Evolutionary conservation across 768 basidiomycete genomes (phyloP), one percentile per base, ranked within the genome.

Genomic region (Coprinellus micaceus): DNA sequence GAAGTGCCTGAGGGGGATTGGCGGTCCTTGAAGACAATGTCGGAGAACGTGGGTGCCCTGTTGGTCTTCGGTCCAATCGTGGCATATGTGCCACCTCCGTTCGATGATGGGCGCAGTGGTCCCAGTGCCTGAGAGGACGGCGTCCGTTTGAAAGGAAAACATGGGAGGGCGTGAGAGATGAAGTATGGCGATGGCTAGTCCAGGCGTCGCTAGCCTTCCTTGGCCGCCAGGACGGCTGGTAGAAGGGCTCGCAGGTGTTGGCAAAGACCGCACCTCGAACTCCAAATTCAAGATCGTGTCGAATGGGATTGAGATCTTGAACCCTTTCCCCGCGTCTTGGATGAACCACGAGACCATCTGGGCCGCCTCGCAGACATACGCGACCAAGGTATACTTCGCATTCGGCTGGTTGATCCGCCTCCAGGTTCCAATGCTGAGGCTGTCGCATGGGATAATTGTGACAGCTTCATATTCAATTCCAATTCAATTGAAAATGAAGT

Each of bases 271-370:
- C 54, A 82, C 77, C 24, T 76, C 71, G 67, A 88, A 85, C 51
- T 81, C 77, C 4, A 83, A 78, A 28, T 83, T 75, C 19, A 77
- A 61, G 58, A 92, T 84, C 57, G 69, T 77, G 54, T 82, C 76
- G 69, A 88, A 90, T 4, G 88, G 82, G 17, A 92, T 77, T 58
- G 89, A 88, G 87, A 93, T 93, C 69, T 92, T 92, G 78, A 91
- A 92, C 19, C 87, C 82, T 59, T 79, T 80, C 21, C 87, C 88
- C 0, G 72, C 77, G 5, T 86, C 86, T 40, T 84, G 82, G 54
- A 93, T 85, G 68, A 86, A 93, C 91, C 91, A 93, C 3, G 81
- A 82, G 26, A 93, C 71, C 63, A 80, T 84, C 40, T 79, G 82
- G 61, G 82, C 86, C 40, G 67, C 59, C 22, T 91, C 86, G 67